Conservation (phyloP, 108 stramenopile genomes). For the Hondaea fermentalgiana region DNA sequence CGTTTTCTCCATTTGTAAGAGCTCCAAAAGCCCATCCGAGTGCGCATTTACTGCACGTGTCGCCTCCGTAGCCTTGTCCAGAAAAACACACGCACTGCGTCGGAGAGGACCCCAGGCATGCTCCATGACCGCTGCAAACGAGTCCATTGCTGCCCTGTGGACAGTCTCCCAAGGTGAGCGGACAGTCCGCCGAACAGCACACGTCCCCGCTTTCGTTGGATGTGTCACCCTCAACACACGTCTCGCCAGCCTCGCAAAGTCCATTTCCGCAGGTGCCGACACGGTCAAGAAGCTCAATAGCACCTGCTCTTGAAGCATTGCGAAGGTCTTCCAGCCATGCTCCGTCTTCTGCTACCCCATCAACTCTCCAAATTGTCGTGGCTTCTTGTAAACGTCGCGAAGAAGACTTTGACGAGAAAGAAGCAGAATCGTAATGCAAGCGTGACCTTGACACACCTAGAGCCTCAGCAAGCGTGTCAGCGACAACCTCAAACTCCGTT, state of each 20-base stretch:
- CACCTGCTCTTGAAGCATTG: too few species aligned
- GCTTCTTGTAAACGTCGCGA: background rate
- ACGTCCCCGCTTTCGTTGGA: too few species aligned
- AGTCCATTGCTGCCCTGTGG: background rate
- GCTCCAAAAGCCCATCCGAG: background rate
- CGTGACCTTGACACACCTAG: background rate
- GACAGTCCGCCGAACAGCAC: background rate
- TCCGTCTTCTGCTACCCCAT: background rate
- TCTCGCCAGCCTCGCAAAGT: background rate
- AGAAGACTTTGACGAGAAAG: too few species aligned
- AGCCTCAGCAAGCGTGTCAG: background rate
- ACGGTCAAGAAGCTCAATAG: background rate
- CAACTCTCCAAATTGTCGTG: background rate
- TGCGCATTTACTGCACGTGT: background rate
- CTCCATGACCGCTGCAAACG: background rate
- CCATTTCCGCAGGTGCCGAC: background rate
- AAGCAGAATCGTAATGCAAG: background rate
- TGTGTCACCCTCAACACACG: background rate
- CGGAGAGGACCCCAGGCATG: background rate
- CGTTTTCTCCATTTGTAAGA: background rate
- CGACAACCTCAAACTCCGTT: background rate
- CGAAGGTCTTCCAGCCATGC: background rate
- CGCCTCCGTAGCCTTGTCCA: background rate
- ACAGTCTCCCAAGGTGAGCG: background rate
- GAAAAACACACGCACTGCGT: background rate